Conservation (phyloP, 371 early-diverging fungal species). For the Mucor saturninus region DNA sequence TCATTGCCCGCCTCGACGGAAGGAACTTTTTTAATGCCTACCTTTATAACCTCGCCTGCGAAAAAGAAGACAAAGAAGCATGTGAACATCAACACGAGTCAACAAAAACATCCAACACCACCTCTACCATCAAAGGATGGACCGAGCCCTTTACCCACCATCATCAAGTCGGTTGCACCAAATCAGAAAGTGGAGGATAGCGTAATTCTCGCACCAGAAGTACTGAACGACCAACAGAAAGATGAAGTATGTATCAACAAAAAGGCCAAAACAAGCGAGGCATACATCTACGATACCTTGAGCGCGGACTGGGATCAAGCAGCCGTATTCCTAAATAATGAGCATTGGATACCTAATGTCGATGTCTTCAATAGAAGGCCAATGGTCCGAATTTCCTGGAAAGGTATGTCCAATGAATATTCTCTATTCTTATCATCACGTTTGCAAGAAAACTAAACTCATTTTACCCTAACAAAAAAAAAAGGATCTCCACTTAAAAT, state of each 20-base stretch:
- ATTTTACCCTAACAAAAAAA: not conserved
- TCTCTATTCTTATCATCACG: not conserved
- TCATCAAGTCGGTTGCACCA: not conserved
- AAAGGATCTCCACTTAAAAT: slow-evolving; percentile 58
- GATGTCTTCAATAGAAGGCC: slow-evolving; percentile 32
- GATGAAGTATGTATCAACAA: slow-evolving; percentile 10
- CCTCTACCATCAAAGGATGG: not conserved
- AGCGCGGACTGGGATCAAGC: slow-evolving; percentile 22
- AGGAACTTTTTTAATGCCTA: slow-evolving; percentile 19
- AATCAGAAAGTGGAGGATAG: not conserved
- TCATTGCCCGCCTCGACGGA: slow-evolving; percentile 10
- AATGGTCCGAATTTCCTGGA: slow-evolving; percentile 32
- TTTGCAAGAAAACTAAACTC: not conserved
- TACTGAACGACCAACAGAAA: not conserved
- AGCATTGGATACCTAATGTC: slow-evolving; percentile 35
- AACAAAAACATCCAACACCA: not conserved
- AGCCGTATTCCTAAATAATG: slow-evolving; percentile 13
- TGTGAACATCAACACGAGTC: not conserved
- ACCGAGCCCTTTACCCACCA: not conserved
- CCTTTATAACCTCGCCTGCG: not conserved
- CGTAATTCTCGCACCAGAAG: not conserved
- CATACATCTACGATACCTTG: slow-evolving; percentile 27
- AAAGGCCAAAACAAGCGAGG: slow-evolving; percentile 29
- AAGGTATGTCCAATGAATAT: slow-evolving; percentile 22
- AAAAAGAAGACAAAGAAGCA: not conserved